Evolutionary conservation across 768 basidiomycete species (phyloP).

Genomic region (Strobilomyces confusus): DNA sequence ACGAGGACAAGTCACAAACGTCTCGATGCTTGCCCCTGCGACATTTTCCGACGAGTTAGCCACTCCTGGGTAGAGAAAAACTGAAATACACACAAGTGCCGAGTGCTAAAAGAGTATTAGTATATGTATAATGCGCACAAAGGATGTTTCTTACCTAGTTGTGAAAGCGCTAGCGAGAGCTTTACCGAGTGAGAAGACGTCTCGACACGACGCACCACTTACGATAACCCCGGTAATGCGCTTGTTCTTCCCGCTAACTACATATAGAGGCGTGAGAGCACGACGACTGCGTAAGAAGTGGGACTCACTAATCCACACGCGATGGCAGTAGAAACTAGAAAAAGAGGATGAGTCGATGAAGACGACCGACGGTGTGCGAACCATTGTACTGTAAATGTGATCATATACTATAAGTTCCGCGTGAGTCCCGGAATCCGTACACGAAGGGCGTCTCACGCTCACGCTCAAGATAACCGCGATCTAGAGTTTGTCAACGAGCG

Average conservation of each 20-base stretch:
- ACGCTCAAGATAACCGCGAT: background rate
- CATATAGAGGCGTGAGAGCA: no score
- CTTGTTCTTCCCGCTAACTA: conserved; percentile 1
- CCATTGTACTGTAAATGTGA: conserved; percentile 13
- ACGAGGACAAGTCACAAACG: background rate
- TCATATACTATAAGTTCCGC: background rate
- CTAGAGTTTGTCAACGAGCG: background rate
- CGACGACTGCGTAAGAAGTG: no score
- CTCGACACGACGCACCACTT: background rate
- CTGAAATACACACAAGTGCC: conserved; percentile 5
- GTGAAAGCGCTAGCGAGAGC: background rate
- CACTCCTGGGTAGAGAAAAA: background rate
- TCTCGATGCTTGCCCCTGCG: background rate
- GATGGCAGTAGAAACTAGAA: conserved; percentile 15
- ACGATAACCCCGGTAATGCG: background rate
- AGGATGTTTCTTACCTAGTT: conserved; percentile 1
- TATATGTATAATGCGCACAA: background rate
- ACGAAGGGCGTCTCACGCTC: conserved; percentile 2
- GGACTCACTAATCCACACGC: conserved; percentile 16
- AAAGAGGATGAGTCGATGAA: background rate
- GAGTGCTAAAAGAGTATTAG: conserved; percentile 1
- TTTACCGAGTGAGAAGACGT: background rate
- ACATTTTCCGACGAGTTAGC: background rate
- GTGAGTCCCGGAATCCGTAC: background rate
- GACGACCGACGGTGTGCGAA: background rate